Percentiles rank a stretch among this genome's conserved stretches.
These are phyloP conservation scores for Curvularia spicifera DNA, from an alignment of 2,329 filamentous ascomycete genomes.

Conservation along the genomic window DNA sequence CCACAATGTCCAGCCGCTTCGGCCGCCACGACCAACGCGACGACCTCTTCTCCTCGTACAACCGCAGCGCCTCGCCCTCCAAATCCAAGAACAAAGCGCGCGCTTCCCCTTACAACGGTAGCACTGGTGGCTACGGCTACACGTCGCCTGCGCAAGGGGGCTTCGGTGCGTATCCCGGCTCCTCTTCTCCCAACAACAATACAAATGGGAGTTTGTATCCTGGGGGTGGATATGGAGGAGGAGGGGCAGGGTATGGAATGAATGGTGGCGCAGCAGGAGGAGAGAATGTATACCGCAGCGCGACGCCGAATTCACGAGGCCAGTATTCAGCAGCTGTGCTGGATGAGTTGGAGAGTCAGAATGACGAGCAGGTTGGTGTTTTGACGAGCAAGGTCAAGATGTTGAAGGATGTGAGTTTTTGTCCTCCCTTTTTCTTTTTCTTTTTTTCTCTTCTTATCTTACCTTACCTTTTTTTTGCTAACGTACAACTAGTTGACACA, in stretches of 20 bases:
- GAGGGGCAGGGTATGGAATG: no score
- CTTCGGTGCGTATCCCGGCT: constrained; percentile 48
- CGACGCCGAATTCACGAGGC: constrained; percentile 66
- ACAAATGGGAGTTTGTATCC: constrained; percentile 21
- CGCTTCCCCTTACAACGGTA: constrained; percentile 28
- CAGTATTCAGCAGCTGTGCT: constrained; percentile 93
- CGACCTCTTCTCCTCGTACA: constrained; percentile 52
- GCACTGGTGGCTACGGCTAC: constrained; percentile 26
- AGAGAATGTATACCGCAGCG: constrained; percentile 40
- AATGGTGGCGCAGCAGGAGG: background rate
- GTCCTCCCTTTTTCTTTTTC: background rate
- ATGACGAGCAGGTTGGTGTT: constrained; percentile 87
- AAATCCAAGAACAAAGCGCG: constrained; percentile 39
- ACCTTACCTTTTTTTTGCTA: background rate
- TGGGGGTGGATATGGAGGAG: background rate
- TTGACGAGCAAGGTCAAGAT: constrained; percentile 88
- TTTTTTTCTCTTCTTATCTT: no score
- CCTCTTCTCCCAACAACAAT: constrained; percentile 7
- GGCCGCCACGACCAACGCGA: constrained; percentile 38
- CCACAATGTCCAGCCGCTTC: constrained; percentile 38
- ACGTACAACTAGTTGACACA: constrained; percentile 68
- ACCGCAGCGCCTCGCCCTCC: constrained; percentile 48
- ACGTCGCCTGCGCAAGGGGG: constrained; percentile 23
- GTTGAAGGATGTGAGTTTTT: constrained; percentile 77
- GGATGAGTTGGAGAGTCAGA: constrained; percentile 93